Percentiles rank a stretch among this genome's conserved stretches.
phyloP scores from a whole-genome alignment of 2,329 filamentous ascomycete species.

The Sclerotinia minor region DNA sequence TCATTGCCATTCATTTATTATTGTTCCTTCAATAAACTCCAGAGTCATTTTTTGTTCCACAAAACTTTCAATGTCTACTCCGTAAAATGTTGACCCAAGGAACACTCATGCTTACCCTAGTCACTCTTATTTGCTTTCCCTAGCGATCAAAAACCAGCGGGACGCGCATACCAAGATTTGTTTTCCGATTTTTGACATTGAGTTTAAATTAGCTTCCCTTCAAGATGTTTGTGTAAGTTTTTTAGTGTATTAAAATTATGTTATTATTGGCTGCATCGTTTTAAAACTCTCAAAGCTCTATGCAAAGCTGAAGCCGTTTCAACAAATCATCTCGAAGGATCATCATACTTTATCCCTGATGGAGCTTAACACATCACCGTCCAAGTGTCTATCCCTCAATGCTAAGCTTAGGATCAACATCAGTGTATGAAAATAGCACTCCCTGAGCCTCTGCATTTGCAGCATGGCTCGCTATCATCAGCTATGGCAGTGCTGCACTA shows the following conservation, averaged over 20 bases:
- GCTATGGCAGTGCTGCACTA: background rate
- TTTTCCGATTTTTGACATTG: background rate
- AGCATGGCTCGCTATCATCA: background rate
- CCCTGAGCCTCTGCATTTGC: background rate
- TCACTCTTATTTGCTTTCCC: background rate
- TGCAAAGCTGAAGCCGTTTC: slow-evolving; percentile 1
- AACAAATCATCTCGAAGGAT: slow-evolving; percentile 10
- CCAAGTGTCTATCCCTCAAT: background rate
- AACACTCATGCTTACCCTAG: background rate
- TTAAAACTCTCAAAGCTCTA: background rate
- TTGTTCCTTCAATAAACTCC: background rate
- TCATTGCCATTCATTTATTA: no score
- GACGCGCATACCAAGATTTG: background rate
- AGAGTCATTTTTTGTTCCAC: background rate
- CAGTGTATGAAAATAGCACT: slow-evolving; percentile 10
- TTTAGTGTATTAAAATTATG: background rate
- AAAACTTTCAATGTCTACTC: background rate
- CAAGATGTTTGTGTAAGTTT: no score
- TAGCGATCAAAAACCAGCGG: background rate
- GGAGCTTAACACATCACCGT: background rate
- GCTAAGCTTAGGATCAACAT: background rate
- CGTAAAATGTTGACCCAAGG: background rate
- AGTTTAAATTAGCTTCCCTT: background rate
- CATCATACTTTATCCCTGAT: background rate
- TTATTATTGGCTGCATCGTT: slow-evolving; percentile 8